Evolutionary conservation across 441 rosid genomes (phyloP).

Genomic region (Erysimum pusillum): DNA sequence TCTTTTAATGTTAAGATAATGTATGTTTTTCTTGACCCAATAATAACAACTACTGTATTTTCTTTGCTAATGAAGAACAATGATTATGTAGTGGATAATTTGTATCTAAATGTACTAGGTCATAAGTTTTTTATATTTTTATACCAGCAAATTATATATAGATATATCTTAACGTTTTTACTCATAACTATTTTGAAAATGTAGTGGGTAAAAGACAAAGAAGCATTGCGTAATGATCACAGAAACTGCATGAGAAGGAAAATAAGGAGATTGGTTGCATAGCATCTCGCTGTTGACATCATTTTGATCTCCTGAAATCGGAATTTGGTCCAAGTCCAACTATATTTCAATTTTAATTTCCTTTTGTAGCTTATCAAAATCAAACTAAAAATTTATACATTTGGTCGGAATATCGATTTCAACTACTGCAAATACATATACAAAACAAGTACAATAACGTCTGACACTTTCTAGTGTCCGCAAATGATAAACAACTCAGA

Average conservation of each 20-base stretch:
- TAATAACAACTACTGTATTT: background rate
- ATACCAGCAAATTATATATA: too few species aligned
- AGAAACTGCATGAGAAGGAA: constrained; percentile 37
- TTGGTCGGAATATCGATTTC: constrained; percentile 2
- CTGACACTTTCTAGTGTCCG: background rate
- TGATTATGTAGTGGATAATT: background rate
- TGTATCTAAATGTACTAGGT: background rate
- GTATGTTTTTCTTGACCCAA: background rate
- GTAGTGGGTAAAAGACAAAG: constrained; percentile 25
- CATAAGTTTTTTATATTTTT: background rate
- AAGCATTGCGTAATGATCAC: constrained; percentile 40
- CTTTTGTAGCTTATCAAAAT: background rate
- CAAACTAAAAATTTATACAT: background rate
- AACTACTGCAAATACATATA: background rate
- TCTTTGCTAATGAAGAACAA: background rate
- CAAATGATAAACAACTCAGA: background rate
- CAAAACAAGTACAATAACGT: background rate
- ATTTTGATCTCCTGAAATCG: constrained; percentile 15
- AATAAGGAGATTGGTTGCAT: constrained; percentile 37
- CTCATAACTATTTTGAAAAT: background rate
- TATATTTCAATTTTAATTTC: background rate
- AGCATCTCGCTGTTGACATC: constrained; percentile 30
- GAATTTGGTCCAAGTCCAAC: constrained; percentile 21
- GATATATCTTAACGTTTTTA: too few species aligned
- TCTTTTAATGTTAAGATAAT: background rate